phyloP scores from a whole-genome alignment of 495 filamentous ascomycete genomes.

The Neurospora sp. region DNA sequence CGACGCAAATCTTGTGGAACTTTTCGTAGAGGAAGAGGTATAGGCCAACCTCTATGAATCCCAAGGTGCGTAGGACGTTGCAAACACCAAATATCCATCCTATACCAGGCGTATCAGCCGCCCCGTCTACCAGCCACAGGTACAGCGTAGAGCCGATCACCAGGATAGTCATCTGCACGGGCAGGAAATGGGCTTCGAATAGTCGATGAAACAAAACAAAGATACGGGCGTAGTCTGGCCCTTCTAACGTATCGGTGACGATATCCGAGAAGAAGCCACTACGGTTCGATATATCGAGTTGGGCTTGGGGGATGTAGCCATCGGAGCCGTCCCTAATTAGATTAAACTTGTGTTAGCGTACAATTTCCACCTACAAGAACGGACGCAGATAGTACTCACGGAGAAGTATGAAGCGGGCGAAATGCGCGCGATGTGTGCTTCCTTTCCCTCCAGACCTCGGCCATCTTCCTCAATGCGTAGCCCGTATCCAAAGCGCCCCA shows the following conservation, averaged over 20 bases:
- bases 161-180: constrained; percentile 50
- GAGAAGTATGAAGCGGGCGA: constrained; percentile 38
- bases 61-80: constrained; percentile 44
- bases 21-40: constrained; percentile 53
- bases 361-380: no score
- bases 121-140: constrained; percentile 35
- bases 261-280: constrained; percentile 41
- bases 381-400: constrained; percentile 19
- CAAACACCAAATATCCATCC: constrained; percentile 45
- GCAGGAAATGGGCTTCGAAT: constrained; percentile 62
- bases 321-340: constrained; percentile 32
- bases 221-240: constrained; percentile 35
- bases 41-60: constrained; percentile 49
- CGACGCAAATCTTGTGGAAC: constrained; percentile 49
- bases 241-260: constrained; percentile 32
- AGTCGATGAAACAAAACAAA: constrained; percentile 47
- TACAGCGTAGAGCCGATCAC: constrained; percentile 50
- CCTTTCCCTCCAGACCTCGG: constrained; percentile 39
- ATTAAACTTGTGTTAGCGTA: constrained; percentile 4
- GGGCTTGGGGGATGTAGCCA: constrained; percentile 34
- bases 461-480: constrained; percentile 42
- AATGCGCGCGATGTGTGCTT: constrained; percentile 40
- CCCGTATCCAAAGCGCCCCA: constrained; percentile 61
- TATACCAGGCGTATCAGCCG: constrained; percentile 38
- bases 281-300: constrained; percentile 29